Base-by-base conservation (phyloP, 192 early-diverging fungal genomes). In the Spizellomyces sp. region DNA sequence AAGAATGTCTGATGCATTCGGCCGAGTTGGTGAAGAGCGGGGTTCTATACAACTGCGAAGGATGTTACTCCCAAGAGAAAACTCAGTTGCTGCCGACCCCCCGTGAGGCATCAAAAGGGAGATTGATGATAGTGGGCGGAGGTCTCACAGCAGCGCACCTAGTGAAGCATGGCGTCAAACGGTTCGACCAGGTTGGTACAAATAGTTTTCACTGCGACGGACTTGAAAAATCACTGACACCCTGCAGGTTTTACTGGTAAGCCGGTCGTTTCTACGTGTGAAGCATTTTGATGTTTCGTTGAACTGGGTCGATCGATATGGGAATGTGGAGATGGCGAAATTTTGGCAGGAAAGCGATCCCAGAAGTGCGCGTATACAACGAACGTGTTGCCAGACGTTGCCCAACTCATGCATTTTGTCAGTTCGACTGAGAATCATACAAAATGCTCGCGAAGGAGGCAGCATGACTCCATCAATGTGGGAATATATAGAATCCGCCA, bases 211-310 rank as follows among this genome's bases (percentile, higher is more conserved):
- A 54, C 14, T 36, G 27, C 27, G 27, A 36, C 27, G 27, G 27
- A 36, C 27, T 36, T 36, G 1, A 36, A 36, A 36, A 36, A 36
- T 2, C 27, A 2, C 17, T 54, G 52, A 54, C 52, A 19, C 52
- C 17, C 17, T 19, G 0, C 17, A 54, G 52, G 52, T 54, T 14
- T 19, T 54, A 19, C 17, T 54, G 15, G 52, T 54, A 54, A 54
- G 52, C 52, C 14, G 52, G 17, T 54, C 52, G 14, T 54, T n/a
- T 19, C 14, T 54, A 54, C 52, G 52, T n/a, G 52, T 54, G 17
- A 54, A 54, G 52, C 52, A 54, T n/a, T 54, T 54, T 54, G 52
- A 54, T 54, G 52, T 54, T 54, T 54, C 52, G 15, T 54, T 54
- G 52, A 54, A 54, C 3, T 54, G 52, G 52, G 3, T 54, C 14